These are phyloP conservation scores for Boletus rubescentipes DNA, from an alignment of 768 basidiomycete genomes.

Conservation along the genomic window DNA sequence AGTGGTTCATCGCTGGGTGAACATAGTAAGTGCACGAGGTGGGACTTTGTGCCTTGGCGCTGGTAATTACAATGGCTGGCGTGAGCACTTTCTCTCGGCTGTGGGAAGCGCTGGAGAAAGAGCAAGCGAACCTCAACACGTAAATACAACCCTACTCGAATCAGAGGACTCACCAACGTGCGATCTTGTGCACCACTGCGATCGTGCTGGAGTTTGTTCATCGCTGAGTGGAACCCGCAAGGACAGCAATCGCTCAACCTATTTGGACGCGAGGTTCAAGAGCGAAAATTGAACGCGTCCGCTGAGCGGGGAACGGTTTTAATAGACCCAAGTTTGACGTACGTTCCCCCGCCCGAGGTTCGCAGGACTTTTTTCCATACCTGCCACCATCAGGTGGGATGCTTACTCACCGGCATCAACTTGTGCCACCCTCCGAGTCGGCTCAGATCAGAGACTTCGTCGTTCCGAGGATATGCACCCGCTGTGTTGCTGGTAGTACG, in stretches of 20 bases:
- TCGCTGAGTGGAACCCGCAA: neutral
- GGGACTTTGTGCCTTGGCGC: neutral
- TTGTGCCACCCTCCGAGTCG: neutral
- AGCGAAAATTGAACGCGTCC: neutral
- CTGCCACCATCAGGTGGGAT: neutral
- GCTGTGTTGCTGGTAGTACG: neutral
- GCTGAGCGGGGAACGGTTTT: slow-evolving; percentile 1
- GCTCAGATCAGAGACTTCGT: neutral
- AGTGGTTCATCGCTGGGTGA: neutral
- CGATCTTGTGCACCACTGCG: neutral
- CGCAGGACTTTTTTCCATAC: slow-evolving; percentile 1
- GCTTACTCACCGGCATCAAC: slow-evolving; percentile 8
- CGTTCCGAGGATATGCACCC: neutral
- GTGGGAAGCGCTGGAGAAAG: neutral
- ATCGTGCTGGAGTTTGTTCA: neutral
- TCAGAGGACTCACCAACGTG: slow-evolving; percentile 8
- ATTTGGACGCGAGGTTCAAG: neutral
- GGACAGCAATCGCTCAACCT: neutral
- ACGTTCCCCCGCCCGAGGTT: neutral
- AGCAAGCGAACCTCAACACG: neutral
- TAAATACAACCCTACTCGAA: neutral
- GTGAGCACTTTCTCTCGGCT: neutral
- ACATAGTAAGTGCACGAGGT: neutral
- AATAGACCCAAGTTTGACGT: neutral
- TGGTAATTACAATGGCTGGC: neutral